A percentile compares a stretch with the other conserved stretches of the same genome.
phyloP scores from a whole-genome alignment of 768 basidiomycete genomes.

The Aureoboletus auriporus region DNA sequence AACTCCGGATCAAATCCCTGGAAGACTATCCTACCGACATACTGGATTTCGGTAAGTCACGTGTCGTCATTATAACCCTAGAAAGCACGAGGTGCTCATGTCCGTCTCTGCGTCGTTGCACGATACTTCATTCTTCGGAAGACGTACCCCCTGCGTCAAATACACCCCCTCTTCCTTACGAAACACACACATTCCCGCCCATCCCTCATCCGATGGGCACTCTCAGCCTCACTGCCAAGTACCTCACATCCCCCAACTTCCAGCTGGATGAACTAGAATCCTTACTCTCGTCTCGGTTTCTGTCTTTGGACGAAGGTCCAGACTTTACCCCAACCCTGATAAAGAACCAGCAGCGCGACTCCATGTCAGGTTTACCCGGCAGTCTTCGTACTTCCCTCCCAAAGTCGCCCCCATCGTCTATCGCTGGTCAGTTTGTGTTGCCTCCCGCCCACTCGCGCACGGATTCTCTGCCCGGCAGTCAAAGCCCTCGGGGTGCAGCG shows the following conservation, averaged over 20 bases:
- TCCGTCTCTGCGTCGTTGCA: conserved; percentile 20
- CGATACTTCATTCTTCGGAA: conserved; percentile 18
- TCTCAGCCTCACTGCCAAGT: conserved; percentile 57
- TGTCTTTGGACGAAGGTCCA: conserved; percentile 60
- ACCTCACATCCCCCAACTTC: conserved; percentile 66
- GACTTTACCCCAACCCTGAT: conserved; percentile 71
- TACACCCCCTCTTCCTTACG: conserved; percentile 41
- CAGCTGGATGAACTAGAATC: conserved; percentile 75
- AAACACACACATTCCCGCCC: conserved; percentile 57
- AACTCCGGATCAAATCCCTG: conserved; percentile 40
- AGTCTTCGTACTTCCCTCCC: conserved; percentile 44
- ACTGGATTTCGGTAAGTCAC: conserved; percentile 37
- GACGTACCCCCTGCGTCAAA: conserved; percentile 39
- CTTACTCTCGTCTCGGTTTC: conserved; percentile 66
- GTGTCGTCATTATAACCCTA: conserved; percentile 23
- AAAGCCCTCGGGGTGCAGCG: conserved; percentile 33
- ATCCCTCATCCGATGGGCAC: conserved; percentile 68
- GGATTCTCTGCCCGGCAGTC: conserved; percentile 35
- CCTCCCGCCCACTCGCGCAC: conserved; percentile 34
- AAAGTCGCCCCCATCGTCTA: conserved; percentile 40
- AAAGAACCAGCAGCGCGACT: conserved; percentile 60
- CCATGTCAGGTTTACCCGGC: conserved; percentile 40
- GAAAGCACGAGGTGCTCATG: conserved; percentile 29
- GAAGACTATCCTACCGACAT: conserved; percentile 28
- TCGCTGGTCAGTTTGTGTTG: conserved; percentile 45